Evolutionary conservation across 768 basidiomycete species (phyloP).

Genomic region (Leccinum variicolor): DNA sequence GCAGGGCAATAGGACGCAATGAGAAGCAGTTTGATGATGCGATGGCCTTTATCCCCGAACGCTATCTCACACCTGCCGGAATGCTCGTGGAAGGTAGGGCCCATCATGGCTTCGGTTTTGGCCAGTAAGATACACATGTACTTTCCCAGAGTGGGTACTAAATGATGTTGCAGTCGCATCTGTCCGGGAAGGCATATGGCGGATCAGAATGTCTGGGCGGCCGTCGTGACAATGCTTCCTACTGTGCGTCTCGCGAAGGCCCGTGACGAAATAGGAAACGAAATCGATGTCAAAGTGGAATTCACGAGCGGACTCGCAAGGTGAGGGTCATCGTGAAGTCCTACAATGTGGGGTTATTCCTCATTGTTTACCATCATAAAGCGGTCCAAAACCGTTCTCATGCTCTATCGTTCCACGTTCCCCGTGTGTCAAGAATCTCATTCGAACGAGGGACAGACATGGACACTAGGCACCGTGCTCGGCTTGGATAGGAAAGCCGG

Average conservation of each 20-base stretch:
- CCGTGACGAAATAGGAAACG: slow-evolving; percentile 27
- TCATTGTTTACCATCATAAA: slow-evolving; percentile 7
- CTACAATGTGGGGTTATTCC: neutral
- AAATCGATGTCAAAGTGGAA: slow-evolving; percentile 23
- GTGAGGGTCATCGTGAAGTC: slow-evolving; percentile 6
- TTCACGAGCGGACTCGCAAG: slow-evolving; percentile 22
- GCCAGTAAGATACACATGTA: slow-evolving; percentile 17
- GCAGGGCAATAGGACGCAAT: slow-evolving; percentile 49
- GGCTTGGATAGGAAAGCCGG: neutral
- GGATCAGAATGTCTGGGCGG: slow-evolving; percentile 31
- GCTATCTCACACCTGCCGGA: slow-evolving; percentile 39
- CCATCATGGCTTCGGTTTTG: slow-evolving; percentile 20
- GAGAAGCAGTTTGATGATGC: slow-evolving; percentile 49
- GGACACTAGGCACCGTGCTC: neutral
- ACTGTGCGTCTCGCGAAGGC: slow-evolving; percentile 27
- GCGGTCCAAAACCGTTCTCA: slow-evolving; percentile 23
- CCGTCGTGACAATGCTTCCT: slow-evolving; percentile 30
- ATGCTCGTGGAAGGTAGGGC: slow-evolving; percentile 4
- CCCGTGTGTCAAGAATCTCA: slow-evolving; percentile 9
- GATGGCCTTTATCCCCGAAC: slow-evolving; percentile 51
- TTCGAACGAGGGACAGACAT: slow-evolving; percentile 7
- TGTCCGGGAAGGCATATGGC: slow-evolving; percentile 37
- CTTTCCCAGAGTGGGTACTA: neutral
- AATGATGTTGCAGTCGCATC: slow-evolving; percentile 14
- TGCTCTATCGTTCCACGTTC: slow-evolving; percentile 21